Evolutionary conservation across 495 filamentous ascomycete genomes (phyloP), one percentile per base, ranked within the genome.

Genomic region (Darksidea phi): DNA sequence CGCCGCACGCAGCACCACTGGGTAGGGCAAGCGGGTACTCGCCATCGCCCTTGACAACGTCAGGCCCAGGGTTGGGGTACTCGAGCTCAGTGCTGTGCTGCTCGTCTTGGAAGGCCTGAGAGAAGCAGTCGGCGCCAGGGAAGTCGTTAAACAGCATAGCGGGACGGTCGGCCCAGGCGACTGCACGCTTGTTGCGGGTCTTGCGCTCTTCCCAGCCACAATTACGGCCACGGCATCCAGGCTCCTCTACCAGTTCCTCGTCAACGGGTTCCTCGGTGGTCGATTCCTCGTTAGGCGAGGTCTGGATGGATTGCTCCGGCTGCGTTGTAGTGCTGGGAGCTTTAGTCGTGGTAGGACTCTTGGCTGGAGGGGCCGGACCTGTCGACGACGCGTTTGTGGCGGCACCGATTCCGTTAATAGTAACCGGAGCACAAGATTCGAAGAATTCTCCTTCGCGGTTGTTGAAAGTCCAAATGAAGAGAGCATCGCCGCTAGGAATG

Each of bases 381-480:
- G 54, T 46, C 18, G 51, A 21, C 25, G 59, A 17, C 3, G 59
- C 48, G 21, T 15, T 23, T 1, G 57, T 41, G 15, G 25, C 34
- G 26, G 25, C 52, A 12, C 58, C 57, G 11, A 10, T 48, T 3
- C 57, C 55, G 10, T 41, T 57, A 54, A 73, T 71, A 5, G 57
- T 63, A 32, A 73, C 69, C 11, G 52, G 26, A 11, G 71, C 69
- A 50, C 71, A 73, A 48, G 67, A 70, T 64, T 66, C 68, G 48
- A 67, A 67, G 63, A 75, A 67, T 54, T 76, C 74, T 26, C 71
- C 56, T 50, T 76, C 73, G 24, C 74, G 70, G 47, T 76, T 76
- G 48, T 70, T 57, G 73, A 73, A 76, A 1, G 66, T 72, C 73
- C 73, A 75, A 11, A 70, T 67, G 43, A 76, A 75, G 36, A 76